Evolutionary conservation across 495 filamentous ascomycete species (phyloP), one percentile per base, ranked within the genome.

Genomic region (Penicillium ucsense): DNA sequence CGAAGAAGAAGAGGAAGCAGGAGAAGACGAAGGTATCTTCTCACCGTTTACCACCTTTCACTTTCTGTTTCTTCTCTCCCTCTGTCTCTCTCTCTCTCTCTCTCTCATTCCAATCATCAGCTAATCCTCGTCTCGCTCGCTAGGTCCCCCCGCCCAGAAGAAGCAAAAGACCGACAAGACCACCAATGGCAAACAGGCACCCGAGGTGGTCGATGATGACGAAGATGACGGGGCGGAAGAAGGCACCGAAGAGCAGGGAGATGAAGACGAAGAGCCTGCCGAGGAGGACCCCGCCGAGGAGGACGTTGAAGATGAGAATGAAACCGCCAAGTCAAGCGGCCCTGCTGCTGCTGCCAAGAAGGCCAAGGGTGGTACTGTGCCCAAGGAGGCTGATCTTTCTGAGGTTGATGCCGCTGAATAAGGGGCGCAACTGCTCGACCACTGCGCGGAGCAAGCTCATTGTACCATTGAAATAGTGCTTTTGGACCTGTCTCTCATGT

Each of bases 341-440:
- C 68, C 76, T 46, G 66, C 70, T 49, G 62, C 61, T 0, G 56
- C 68, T 46, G 70, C 73, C 1, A 65, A 62, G 30, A 63, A 64
- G 45, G 59, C 57, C 4, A 77, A 77, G 53, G 75, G 63, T 12
- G 62, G 50, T 8, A 57, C 43, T 42, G 65, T 77, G 43, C 68
- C 74, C 4, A 76, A 76, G 56, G 73, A 76, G 45, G 52, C 61
- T n/a, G 66, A 73, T 48, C 46, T 75, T n/a, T 53, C 58, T 29
- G 71, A 71, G 50, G 63, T 64, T 42, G 65, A 68, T 44, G 63
- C 51, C 39, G 65, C 50, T 8, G 42, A 44, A 33, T 30, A 44
- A 6, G 69, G 63, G 27, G 57, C 62, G 42, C 51, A 52, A 45
- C 20, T 20, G 20, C 20, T 20, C 20, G 20, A 20, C 20, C 1